phyloP scores from a whole-genome alignment of 1,284 basidiomycete species.

The Ustilago loliicola region DNA sequence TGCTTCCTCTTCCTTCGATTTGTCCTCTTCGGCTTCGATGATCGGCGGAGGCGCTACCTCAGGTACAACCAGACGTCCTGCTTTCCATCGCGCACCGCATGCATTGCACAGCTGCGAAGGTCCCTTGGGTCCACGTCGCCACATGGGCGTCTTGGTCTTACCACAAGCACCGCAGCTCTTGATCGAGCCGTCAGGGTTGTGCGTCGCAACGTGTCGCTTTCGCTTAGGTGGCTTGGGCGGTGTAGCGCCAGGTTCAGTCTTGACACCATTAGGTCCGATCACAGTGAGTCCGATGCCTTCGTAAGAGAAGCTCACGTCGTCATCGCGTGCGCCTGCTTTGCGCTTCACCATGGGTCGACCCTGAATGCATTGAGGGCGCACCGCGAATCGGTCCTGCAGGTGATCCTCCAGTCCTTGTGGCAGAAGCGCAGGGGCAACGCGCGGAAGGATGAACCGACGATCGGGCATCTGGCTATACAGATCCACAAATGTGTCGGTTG shows the following conservation, averaged over 20 bases:
- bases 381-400: constrained; percentile 61
- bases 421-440: constrained; percentile 25
- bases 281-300: constrained; percentile 42
- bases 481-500: constrained; percentile 47
- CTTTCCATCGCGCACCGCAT: constrained; percentile 68
- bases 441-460: constrained; percentile 36
- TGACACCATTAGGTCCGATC: constrained; percentile 43
- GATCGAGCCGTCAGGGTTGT: constrained; percentile 67
- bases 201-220: constrained; percentile 67
- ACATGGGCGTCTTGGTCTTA: constrained; percentile 69
- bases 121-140: constrained; percentile 66
- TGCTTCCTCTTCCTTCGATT: constrained; percentile 41
- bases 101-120: constrained; percentile 68
- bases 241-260: constrained; percentile 35
- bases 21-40: constrained; percentile 53
- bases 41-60: constrained; percentile 64
- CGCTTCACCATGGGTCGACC: constrained; percentile 62
- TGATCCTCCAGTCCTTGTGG: constrained; percentile 64
- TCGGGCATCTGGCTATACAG: constrained; percentile 51
- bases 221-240: constrained; percentile 58
- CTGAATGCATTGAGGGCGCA: constrained; percentile 53
- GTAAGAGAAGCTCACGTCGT: constrained; percentile 45
- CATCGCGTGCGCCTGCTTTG: constrained; percentile 56
- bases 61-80: constrained; percentile 64
- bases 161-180: constrained; percentile 68